Base-by-base conservation (phyloP, 768 basidiomycete species). In the Kwoniella sp. region DNA sequence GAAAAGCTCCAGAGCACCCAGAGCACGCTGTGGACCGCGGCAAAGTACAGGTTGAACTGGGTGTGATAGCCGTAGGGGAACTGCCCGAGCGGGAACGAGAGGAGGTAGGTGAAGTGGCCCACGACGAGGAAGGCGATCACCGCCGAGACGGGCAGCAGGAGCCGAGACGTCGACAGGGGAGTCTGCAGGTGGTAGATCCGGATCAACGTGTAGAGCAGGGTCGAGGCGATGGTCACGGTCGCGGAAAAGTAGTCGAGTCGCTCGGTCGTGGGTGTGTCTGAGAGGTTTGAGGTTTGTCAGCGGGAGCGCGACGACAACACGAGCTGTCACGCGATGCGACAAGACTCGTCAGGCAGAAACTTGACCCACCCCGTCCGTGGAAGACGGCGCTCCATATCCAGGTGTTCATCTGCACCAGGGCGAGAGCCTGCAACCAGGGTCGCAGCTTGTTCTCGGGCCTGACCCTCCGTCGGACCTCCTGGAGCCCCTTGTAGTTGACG, bases 221-320 rank as follows among this genome's bases (percentile, higher is more conserved):
- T 85, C 60, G 81, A 87, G 22, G 91, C 70, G 59, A 95, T 91
- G 11, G 86, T 84, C 8, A 86, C 75, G 0, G 86, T 90, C 5
- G 95, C 95, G 3, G 89, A 89, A 72, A 96, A 95, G 73, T 99
- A 99, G 67, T 98, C 95, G 68, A 92, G 52, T 59, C 85, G 87
- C 74, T 99, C 95, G 2, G 92, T 98, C 22, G 76, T 69, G 2
- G 86, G 83, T 5, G 82, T 77, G 76, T 98, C 93, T 89, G 33
- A 11, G 23, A 7, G 34, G 34, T 15, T n/a, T 22, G 20, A 34
- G 3, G 15, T n/a, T 12, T 3, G 20, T 27, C 34, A 15, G 28
- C 12, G 19, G 20, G 14, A 47, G 12, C 17, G 4, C n/a, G 7
- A 12, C 19, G 20, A 14, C 15, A 33, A 22, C 20, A 37, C 20